phyloP scores from a whole-genome alignment of 441 rosid genomes.

The Gossypium laxum region DNA sequence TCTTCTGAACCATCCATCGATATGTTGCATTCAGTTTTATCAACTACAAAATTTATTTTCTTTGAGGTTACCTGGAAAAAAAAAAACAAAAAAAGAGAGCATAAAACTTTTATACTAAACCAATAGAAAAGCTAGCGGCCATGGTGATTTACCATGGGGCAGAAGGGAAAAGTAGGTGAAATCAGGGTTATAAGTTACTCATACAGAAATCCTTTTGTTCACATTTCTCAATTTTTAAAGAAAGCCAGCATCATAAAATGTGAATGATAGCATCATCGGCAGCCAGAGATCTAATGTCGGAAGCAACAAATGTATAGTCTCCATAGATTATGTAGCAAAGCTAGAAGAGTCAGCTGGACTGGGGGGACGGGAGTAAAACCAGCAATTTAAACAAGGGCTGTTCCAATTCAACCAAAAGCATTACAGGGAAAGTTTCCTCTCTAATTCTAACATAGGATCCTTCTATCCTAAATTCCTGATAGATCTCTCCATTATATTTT shows the following conservation, averaged over 20 bases:
- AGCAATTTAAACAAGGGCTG: neutral
- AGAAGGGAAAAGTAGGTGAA: neutral
- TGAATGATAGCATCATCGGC: neutral
- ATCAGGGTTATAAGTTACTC: neutral
- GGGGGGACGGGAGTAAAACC: neutral
- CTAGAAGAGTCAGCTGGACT: neutral
- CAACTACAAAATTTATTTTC: conserved; percentile 85
- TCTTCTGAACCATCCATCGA: conserved; percentile 34
- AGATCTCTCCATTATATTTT: neutral
- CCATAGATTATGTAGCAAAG: neutral
- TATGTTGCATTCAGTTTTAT: conserved; percentile 41
- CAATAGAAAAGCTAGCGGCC: conserved; percentile 5
- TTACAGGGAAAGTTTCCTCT: neutral
- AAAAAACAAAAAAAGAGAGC: neutral
- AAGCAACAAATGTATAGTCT: neutral
- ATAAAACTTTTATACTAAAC: conserved; percentile 1
- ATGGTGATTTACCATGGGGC: conserved; percentile 3
- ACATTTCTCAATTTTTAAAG: conserved; percentile 1
- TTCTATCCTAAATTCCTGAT: neutral
- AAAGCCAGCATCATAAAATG: conserved; percentile 6
- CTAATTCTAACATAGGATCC: neutral
- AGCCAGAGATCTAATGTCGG: neutral
- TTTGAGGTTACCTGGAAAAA: conserved; percentile 69
- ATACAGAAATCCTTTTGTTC: neutral
- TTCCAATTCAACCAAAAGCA: neutral